Evolutionary conservation across 495 filamentous ascomycete species (phyloP).

Genomic region (Aspergillus funiculosus): DNA sequence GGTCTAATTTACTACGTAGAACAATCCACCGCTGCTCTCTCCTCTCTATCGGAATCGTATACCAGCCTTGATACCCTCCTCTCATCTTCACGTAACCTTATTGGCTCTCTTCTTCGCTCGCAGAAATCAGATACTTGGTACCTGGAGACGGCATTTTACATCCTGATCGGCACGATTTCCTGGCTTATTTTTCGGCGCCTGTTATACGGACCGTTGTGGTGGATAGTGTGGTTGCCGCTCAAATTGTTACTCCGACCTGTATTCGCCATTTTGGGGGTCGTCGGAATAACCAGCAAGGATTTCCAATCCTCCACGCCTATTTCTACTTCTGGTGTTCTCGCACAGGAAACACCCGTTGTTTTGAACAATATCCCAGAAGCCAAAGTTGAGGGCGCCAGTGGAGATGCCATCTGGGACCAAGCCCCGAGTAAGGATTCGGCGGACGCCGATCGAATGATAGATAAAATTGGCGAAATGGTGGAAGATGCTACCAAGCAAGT

Average conservation of each 20-base stretch:
- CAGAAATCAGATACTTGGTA: constrained; percentile 98
- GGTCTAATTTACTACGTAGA: constrained; percentile 30
- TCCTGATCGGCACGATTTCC: constrained; percentile 65
- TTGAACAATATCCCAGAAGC: constrained; percentile 11
- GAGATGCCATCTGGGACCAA: constrained; percentile 22
- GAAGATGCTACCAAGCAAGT: constrained; percentile 41
- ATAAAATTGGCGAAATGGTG: constrained; percentile 51
- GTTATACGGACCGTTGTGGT: constrained; percentile 85
- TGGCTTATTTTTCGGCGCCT: constrained; percentile 84
- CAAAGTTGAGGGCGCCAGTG: constrained; percentile 17
- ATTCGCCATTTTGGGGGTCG: constrained; percentile 37
- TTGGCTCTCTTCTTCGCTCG: constrained; percentile 71
- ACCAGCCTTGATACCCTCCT: constrained; percentile 70
- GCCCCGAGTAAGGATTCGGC: constrained; percentile 22
- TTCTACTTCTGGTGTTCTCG: not conserved
- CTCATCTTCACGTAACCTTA: constrained; percentile 62
- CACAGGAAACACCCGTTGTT: constrained; percentile 16
- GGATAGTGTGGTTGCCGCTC: constrained; percentile 76
- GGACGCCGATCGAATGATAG: constrained; percentile 42
- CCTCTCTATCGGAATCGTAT: constrained; percentile 73
- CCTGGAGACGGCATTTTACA: constrained; percentile 75
- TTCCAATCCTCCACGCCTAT: constrained; percentile 26
- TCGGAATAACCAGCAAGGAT: constrained; percentile 34
- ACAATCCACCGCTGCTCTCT: constrained; percentile 72
- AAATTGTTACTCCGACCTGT: constrained; percentile 51